These are phyloP conservation scores for Ganoderma resinaceum DNA, from an alignment of 1,284 basidiomycete genomes.

Conservation along the genomic window DNA sequence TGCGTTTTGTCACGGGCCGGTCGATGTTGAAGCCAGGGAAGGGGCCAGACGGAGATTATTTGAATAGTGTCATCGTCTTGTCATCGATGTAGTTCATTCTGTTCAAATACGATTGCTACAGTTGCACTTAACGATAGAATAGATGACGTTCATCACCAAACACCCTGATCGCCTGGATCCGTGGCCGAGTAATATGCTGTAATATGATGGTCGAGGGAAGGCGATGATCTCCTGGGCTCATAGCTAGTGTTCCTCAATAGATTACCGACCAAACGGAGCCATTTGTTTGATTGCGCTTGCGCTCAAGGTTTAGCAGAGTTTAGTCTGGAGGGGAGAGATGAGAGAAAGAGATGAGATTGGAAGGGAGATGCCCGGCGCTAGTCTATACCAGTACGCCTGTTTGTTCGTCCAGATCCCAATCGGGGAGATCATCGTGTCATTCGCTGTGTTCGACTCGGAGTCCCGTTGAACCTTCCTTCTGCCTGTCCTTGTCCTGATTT, in stretches of 20 bases:
- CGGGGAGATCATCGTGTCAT: neutral
- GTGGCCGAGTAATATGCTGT: too few relatives aligned
- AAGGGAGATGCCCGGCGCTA: slow-evolving; percentile 1
- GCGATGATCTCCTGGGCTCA: neutral
- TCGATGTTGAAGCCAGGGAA: neutral
- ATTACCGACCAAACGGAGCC: neutral
- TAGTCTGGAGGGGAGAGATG: neutral
- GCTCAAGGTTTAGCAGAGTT: neutral
- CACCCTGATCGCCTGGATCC: too few relatives aligned
- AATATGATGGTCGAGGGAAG: too few relatives aligned
- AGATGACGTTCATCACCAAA: neutral
- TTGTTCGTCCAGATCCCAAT: neutral
- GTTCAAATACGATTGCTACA: neutral
- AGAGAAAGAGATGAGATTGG: neutral
- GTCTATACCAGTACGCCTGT: neutral
- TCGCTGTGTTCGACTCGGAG: neutral
- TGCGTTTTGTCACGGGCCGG: neutral
- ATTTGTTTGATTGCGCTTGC: neutral
- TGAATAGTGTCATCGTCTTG: neutral
- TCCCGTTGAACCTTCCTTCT: neutral
- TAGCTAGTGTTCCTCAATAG: neutral
- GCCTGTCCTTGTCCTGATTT: neutral
- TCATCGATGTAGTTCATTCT: neutral
- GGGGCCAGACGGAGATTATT: neutral
- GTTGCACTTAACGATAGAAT: neutral